Evolutionary conservation across 2,329 filamentous ascomycete genomes (phyloP).

Genomic region (Apiospora kogelbergensis): DNA sequence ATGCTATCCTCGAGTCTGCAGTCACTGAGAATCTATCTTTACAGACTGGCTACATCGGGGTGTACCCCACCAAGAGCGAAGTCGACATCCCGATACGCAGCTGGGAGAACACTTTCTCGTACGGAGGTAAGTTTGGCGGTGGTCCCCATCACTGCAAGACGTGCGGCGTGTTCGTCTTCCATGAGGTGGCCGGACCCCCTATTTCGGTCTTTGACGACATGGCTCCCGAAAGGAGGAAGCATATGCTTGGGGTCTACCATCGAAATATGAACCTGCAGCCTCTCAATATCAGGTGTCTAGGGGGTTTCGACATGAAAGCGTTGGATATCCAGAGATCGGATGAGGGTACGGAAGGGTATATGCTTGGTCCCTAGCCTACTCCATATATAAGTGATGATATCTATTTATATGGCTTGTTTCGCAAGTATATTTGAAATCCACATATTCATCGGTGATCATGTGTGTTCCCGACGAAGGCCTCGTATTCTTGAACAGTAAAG

Average conservation of each 20-base stretch:
- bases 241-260: constrained; percentile 19
- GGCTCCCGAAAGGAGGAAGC: constrained; percentile 23
- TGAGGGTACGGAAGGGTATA: constrained; percentile 27
- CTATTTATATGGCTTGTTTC: too few species aligned
- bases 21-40: background rate
- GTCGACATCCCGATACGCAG: constrained; percentile 24
- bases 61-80: constrained; percentile 28
- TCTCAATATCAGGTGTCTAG: constrained; percentile 25
- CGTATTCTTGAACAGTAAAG: too few species aligned
- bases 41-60: constrained; percentile 28
- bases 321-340: constrained; percentile 19
- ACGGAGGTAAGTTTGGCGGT: constrained; percentile 23
- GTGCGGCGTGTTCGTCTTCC: constrained; percentile 30
- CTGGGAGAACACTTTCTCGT: constrained; percentile 26
- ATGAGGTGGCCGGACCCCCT: constrained; percentile 30
- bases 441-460: too few species aligned
- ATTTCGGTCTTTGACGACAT: constrained; percentile 27
- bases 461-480: too few species aligned
- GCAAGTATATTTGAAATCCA: too few species aligned
- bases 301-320: constrained; percentile 17
- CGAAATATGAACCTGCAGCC: constrained; percentile 27
- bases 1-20: background rate
- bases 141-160: constrained; percentile 24
- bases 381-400: too few species aligned
- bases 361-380: constrained; percentile 17